phyloP scores from a whole-genome alignment of 2,329 filamentous ascomycete genomes.

The Pseudogymnoascus sp. region DNA sequence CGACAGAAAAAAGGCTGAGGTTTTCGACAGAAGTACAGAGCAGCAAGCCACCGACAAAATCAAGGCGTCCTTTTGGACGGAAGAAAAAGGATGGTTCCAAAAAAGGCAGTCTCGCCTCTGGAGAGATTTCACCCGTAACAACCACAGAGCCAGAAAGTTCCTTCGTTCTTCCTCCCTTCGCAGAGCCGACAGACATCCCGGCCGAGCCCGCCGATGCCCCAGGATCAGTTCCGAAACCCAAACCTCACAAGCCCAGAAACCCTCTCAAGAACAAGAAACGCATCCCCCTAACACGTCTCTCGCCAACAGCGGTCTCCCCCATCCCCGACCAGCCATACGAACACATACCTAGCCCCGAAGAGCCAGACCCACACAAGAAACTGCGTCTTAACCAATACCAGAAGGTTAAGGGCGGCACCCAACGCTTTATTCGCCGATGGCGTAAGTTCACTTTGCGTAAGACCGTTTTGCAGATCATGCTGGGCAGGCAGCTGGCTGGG shows the following conservation, averaged over 20 bases:
- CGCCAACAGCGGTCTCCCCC: neutral
- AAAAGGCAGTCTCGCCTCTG: neutral
- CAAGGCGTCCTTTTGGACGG: neutral
- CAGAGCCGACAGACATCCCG: neutral
- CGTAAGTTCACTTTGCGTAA: constrained; percentile 18
- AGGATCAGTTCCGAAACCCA: neutral
- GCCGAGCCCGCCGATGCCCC: neutral
- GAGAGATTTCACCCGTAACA: neutral
- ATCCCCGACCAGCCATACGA: neutral
- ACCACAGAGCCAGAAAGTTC: neutral
- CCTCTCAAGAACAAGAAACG: neutral
- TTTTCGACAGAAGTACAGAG: neutral
- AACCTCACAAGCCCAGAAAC: neutral
- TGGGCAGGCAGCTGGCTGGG: constrained; percentile 23
- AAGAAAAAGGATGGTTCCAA: neutral
- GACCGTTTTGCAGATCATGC: constrained; percentile 18
- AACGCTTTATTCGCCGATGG: constrained; percentile 13
- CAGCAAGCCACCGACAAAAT: neutral
- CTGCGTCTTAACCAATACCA: neutral
- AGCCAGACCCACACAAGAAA: neutral
- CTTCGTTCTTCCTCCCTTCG: neutral
- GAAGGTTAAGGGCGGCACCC: neutral
- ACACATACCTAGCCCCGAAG: neutral
- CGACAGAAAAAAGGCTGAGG: neutral
- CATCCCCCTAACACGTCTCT: neutral